Evolutionary conservation across 768 basidiomycete species (phyloP), one percentile per base, ranked within the genome.

Genomic region (Hygrophoropsis aurantiaca): DNA sequence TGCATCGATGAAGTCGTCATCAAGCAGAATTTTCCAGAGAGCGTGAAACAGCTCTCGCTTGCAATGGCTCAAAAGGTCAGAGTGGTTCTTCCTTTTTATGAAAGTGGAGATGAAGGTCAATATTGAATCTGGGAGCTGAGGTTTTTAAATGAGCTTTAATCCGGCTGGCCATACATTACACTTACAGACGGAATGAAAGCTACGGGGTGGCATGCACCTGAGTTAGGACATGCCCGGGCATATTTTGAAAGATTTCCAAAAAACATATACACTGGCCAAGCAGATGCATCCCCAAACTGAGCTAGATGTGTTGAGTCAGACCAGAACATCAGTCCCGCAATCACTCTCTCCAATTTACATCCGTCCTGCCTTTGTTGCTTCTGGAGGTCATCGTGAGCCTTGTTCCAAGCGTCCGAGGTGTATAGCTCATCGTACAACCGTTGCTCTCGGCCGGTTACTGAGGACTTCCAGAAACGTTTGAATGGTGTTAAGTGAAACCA

Each of bases 211-310:
- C 46, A 50, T 5, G 54, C 51, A 11, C 40, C 50, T 1, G 44
- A 49, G 8, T 32, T 25, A 0, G 54, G 52, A 25, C 46, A 21
- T 4, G 38, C 37, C 5, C 50, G 44, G 21, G 44, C 23, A 20
- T 55, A 58, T 44, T 59, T 59, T 6, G 58, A 55, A 4, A 48
- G 42, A 21, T 55, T 55, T 8, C 50, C 50, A 16, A 52, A 50
- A 24, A 38, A 52, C n/a, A 54, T 20, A 36, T 59, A 59, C 5
- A 54, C 34, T 6, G 57, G 53, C 57, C 57, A 58, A 5, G 39
- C 45, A 11, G 44, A 47, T 11, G 49, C 43, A 1, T 38, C 23
- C 16, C 40, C 11, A 11, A 42, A 42, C 16, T 20, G 16, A 11
- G 40, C 21, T 2, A 42, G 40, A 4, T 36, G 46, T 3, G 50